Evolutionary conservation across 164 flowering plant species (phyloP).

Genomic region (Annona squamosa): DNA sequence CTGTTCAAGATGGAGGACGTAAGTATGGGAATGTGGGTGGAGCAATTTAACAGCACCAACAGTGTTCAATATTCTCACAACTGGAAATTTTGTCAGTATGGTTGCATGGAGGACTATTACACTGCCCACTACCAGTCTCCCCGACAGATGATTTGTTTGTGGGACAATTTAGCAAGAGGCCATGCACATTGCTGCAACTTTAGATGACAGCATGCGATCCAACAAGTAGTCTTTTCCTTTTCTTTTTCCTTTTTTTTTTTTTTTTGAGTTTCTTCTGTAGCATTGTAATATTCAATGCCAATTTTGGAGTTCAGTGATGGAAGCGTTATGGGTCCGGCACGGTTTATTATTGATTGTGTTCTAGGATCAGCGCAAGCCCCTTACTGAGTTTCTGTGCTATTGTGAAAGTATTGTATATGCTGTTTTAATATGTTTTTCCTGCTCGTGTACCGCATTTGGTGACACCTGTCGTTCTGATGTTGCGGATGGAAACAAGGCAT

Average conservation of each 20-base stretch:
- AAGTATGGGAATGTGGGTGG: slow-evolving; percentile 99
- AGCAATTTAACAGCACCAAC: slow-evolving; percentile 66
- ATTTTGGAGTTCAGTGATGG: slow-evolving; percentile 8
- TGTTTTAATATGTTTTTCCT: too few relatives aligned
- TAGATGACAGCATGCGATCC: slow-evolving; percentile 26
- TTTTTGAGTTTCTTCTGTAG: slow-evolving; percentile 4
- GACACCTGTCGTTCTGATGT: too few relatives aligned
- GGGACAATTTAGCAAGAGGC: slow-evolving; percentile 76
- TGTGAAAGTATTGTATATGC: too few relatives aligned
- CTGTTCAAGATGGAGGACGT: slow-evolving; percentile 98
- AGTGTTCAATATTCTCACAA: slow-evolving; percentile 73
- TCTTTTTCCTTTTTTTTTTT: not conserved
- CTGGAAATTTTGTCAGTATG: slow-evolving; percentile 95
- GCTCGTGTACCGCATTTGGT: too few relatives aligned
- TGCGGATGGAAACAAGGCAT: too few relatives aligned
- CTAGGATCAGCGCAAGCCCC: not conserved
- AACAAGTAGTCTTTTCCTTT: not conserved
- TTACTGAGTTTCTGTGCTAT: not conserved
- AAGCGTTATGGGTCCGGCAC: not conserved
- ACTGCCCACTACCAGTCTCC: slow-evolving; percentile 98
- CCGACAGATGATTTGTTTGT: slow-evolving; percentile 87
- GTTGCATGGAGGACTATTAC: slow-evolving; percentile 77
- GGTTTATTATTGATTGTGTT: not conserved
- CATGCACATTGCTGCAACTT: slow-evolving; percentile 79
- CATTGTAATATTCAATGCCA: slow-evolving; percentile 9